Conservation (phyloP, 1,284 basidiomycete species). For the Apiotrichum laibachii region DNA sequence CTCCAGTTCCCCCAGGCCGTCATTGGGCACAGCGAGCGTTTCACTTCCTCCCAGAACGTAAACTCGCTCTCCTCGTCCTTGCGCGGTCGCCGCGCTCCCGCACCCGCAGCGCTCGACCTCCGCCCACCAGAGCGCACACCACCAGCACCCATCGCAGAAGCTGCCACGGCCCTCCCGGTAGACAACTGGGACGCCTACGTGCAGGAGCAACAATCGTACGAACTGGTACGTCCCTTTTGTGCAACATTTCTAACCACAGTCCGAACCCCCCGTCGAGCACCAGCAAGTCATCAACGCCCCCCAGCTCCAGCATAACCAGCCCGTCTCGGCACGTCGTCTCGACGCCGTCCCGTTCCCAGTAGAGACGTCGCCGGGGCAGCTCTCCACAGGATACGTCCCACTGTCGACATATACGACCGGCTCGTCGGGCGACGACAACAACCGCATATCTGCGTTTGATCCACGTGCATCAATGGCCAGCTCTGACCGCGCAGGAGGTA, state of each 20-base stretch:
- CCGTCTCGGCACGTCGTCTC: not conserved
- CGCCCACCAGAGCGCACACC: slow-evolving; percentile 21
- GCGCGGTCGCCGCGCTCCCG: slow-evolving; percentile 36
- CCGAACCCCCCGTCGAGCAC: not conserved
- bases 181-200: slow-evolving; percentile 2
- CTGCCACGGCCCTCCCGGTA: not conserved
- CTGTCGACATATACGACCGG: slow-evolving; percentile 21
- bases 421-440: not conserved
- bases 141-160: not conserved
- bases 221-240: not conserved
- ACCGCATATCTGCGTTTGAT: slow-evolving; percentile 10
- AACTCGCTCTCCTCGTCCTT: slow-evolving; percentile 16
- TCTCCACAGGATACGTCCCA: slow-evolving; percentile 3
- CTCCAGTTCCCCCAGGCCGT: not conserved
- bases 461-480: slow-evolving; percentile 19
- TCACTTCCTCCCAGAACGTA: not conserved
- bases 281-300: no score
- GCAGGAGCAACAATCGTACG: not conserved
- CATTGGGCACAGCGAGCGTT: not conserved
- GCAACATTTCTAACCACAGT: not conserved
- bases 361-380: slow-evolving; percentile 6
- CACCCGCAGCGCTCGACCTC: slow-evolving; percentile 41
- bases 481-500: slow-evolving; percentile 4
- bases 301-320: not conserved
- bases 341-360: slow-evolving; percentile 17